Percentiles rank a stretch among this genome's conserved stretches.
phyloP scores from a whole-genome alignment of 768 basidiomycete species.

The Antrodiella citrinella region DNA sequence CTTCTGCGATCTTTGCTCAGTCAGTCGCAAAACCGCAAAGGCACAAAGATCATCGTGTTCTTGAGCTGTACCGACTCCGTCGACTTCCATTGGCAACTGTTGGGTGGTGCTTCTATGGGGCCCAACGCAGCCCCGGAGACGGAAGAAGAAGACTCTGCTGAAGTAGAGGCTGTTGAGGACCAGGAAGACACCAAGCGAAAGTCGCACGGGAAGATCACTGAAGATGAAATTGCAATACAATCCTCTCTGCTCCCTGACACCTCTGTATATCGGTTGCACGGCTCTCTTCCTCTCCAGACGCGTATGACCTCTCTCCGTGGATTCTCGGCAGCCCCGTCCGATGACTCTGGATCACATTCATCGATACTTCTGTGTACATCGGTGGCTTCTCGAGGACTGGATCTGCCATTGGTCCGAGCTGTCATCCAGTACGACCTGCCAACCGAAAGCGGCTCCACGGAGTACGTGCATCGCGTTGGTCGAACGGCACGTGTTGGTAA shows the following conservation, averaged over 20 bases:
- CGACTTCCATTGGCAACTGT: constrained; percentile 88
- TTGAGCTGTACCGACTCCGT: constrained; percentile 97
- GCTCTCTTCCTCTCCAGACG: constrained; percentile 74
- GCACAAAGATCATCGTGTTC: constrained; percentile 86
- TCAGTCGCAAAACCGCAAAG: constrained; percentile 42
- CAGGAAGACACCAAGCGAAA: constrained; percentile 14
- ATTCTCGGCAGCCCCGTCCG: constrained; percentile 48
- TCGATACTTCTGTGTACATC: constrained; percentile 92
- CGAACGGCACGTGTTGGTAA: constrained; percentile 95
- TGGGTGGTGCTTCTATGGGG: constrained; percentile 69
- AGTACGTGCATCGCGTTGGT: constrained; percentile 95
- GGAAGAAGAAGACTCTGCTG: constrained; percentile 15
- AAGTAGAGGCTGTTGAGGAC: constrained; percentile 12
- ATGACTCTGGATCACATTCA: constrained; percentile 29
- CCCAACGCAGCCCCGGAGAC: constrained; percentile 11
- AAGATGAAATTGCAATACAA: constrained; percentile 42
- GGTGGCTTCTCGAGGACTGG: constrained; percentile 96
- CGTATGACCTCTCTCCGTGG: constrained; percentile 78
- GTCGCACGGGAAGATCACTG: constrained; percentile 20
- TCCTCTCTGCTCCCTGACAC: constrained; percentile 79
- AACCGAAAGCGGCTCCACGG: constrained; percentile 92
- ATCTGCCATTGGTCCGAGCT: constrained; percentile 87
- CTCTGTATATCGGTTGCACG: constrained; percentile 84
- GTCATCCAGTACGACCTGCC: constrained; percentile 97
- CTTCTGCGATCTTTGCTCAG: constrained; percentile 75